These are phyloP conservation scores for Graphiopsis chlorocephala DNA, from an alignment of 2,329 filamentous ascomycete genomes.

Conservation along the genomic window DNA sequence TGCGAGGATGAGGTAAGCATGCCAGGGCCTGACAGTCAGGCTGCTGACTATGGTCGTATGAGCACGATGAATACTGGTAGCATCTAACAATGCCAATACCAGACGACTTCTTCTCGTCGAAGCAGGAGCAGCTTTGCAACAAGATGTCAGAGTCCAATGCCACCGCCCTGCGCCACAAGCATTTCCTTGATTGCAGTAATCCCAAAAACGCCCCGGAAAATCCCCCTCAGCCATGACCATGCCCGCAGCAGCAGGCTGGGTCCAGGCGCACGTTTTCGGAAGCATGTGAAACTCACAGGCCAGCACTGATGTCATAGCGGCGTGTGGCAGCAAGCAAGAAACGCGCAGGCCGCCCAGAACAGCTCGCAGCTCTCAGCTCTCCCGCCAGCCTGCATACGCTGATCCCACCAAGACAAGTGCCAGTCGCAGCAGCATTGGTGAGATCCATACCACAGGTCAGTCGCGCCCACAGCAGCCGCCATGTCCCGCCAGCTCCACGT, in stretches of 20 bases:
- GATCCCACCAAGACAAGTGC: neutral
- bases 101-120: neutral
- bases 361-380: neutral
- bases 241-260: neutral
- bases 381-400: neutral
- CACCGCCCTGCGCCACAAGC: neutral
- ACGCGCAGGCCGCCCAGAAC: neutral
- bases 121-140: neutral
- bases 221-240: neutral
- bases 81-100: neutral
- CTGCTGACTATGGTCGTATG: neutral
- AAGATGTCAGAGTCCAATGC: neutral
- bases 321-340: neutral
- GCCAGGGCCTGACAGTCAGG: neutral
- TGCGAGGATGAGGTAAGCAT: conserved; percentile 11
- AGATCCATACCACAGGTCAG: neutral
- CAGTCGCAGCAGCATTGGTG: neutral
- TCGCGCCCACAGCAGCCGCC: neutral
- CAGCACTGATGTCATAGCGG: neutral
- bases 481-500: neutral
- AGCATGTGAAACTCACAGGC: neutral
- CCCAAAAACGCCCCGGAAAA: neutral
- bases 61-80: neutral
- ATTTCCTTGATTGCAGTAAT: neutral
- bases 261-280: neutral